Base-by-base conservation (phyloP, 2,329 filamentous ascomycete species). In the Penicillium italicum region DNA sequence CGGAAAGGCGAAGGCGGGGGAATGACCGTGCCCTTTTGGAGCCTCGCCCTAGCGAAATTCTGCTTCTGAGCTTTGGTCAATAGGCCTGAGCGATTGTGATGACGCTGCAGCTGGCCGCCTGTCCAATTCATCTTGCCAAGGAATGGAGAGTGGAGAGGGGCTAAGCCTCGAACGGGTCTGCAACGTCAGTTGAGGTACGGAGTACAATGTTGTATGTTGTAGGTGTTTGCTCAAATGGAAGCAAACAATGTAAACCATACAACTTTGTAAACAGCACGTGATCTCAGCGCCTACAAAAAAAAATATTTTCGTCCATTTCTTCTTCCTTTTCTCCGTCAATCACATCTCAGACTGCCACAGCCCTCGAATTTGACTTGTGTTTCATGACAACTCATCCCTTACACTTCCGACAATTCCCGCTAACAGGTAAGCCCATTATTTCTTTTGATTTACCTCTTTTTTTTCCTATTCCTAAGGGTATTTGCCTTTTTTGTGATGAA, bases 61-160 rank as follows among this genome's bases (percentile, higher is more conserved):
- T 70, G 67, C 53, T 64, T 73, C 62, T 71, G 68, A 31, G 55
- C 54, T 44, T 65, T 68, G 50, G 63, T 61, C 7, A 64, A 43
- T 6, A 59, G 60, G 38, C 66, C 63, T 40, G 66, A 56, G 36
- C 62, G 71, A 53, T 64, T 69, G 12, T 73, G 73, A 61, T 76
- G 70, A 36, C 75, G 74, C 47, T 71, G 70, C 24, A 78, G 65
- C 50, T 71, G 71, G 31, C 76, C 75, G 52, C 75, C 75, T 24
- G 72, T 77, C 76, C 76, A 77, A 53, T 77, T 77, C 76, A 78
- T 78, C 14, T 41, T 47, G 53, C 37, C 48, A 44, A 38, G 41
- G 41, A 38, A 40, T 51, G 20, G 9, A 34, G 10, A 31, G 44
- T 52, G 41, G 31, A 30, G 49, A 46, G 33, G 31, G 26, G 50